Evolutionary conservation across 164 flowering plant species (phyloP), one percentile per base, ranked within the genome.

Genomic region (Vitis rupestris): DNA sequence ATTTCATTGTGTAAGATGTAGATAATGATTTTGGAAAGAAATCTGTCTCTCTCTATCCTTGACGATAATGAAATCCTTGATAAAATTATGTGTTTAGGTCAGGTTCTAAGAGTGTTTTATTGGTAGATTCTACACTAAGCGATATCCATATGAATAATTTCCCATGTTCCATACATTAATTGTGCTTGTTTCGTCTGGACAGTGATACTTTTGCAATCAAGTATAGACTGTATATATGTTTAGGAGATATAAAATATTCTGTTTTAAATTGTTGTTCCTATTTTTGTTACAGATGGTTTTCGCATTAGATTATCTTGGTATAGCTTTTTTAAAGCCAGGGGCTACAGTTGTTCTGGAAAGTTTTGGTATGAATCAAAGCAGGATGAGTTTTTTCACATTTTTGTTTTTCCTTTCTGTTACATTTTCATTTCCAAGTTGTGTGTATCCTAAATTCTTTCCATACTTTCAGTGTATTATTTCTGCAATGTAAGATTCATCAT

Each of bases 1-100:
- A 48, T 49, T 73, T 63, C 66, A 54, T 51, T 47, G 64, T 70
- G 13, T 50, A 69, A 19, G n/a, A 59, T 67, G 72, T 66, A 76
- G 72, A 64, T 76, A 71, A 12, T 68, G 68, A 37, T 58, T 60
- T 59, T 72, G 61, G 17, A 30, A 63, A 49, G 19, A 13, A 37
- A 51, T 53, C 5, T 50, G 8, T 19, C 55, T 49, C 31, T 16
- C 55, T 49, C 37, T 16, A 13, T 31, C 50, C 44, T 64, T 11
- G 60, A 72, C 65, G 65, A 23, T 59, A 17, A 51, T 59, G 65
- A 52, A 54, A 47, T 60, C 61, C 47, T 61, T 60, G 19, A 17
- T 68, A 30, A 14, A 31, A 17, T 69, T 29, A 9, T 52, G 10
- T 61, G n/a, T 57, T 4, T 37, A 37, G 57, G 53, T 49, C 31